A percentile compares a stretch with the other conserved stretches of the same genome.
These are phyloP conservation scores for Erysiphe pulchra DNA, from an alignment of 2,329 filamentous ascomycete species.

Conservation along the genomic window DNA sequence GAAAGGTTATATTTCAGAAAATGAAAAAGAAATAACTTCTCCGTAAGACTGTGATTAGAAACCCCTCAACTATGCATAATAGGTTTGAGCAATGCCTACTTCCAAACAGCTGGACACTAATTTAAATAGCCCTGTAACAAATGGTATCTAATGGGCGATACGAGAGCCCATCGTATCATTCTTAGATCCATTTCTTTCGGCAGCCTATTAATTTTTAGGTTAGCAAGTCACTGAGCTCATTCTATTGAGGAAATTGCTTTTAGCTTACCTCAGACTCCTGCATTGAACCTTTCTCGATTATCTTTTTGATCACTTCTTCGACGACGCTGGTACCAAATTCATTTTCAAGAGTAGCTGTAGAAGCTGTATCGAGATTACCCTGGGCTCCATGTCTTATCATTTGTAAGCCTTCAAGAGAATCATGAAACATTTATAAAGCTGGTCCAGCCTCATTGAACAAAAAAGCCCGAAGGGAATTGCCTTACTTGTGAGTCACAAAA, in stretches of 20 bases:
- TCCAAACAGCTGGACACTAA: too few relatives aligned
- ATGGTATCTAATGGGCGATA: neutral
- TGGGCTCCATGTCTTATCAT: slow-evolving; percentile 52
- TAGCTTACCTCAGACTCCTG: slow-evolving; percentile 30
- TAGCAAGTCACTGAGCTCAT: neutral
- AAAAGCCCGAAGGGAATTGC: slow-evolving; percentile 5
- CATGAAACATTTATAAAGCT: too few relatives aligned
- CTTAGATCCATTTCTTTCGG: neutral
- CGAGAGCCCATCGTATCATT: neutral
- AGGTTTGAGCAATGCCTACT: too few relatives aligned
- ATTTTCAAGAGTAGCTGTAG: slow-evolving; percentile 47
- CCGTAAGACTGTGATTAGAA: too few relatives aligned
- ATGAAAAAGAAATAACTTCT: too few relatives aligned
- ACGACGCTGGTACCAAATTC: slow-evolving; percentile 67
- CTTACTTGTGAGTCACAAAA: slow-evolving; percentile 74
- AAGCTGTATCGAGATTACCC: slow-evolving; percentile 51
- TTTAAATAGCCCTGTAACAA: neutral
- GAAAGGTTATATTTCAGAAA: too few relatives aligned
- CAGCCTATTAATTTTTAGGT: neutral
- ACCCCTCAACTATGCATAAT: too few relatives aligned
- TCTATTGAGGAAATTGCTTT: neutral
- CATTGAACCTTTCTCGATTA: slow-evolving; percentile 48
- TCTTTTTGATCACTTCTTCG: slow-evolving; percentile 59
- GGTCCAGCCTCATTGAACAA: neutral
- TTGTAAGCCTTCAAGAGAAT: neutral